These are phyloP conservation scores for Dipteronia sinensis DNA, from an alignment of 345 rosid species.

Conservation along the genomic window DNA sequence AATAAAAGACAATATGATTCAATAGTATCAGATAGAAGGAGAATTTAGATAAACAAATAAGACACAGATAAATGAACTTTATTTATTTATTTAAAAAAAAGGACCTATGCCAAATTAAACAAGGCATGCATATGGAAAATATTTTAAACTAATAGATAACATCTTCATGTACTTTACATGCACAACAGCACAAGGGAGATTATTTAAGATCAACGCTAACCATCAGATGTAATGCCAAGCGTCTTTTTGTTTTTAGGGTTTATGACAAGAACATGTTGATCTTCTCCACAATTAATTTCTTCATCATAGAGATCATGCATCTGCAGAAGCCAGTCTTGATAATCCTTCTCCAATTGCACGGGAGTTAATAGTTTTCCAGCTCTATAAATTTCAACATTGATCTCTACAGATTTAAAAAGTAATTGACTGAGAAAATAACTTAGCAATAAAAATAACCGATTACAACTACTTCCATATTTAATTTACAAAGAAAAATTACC, in stretches of 20 bases:
- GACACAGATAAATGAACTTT: too few relatives aligned
- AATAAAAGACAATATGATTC: conserved; percentile 18
- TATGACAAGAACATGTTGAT: conserved; percentile 48
- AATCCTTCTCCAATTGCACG: conserved; percentile 54
- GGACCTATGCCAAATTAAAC: conserved; percentile 3
- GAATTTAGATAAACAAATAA: background rate
- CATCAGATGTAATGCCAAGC: conserved; percentile 59
- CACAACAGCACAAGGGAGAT: background rate
- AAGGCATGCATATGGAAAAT: background rate
- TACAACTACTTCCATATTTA: background rate
- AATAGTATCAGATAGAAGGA: conserved; percentile 6
- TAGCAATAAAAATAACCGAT: background rate
- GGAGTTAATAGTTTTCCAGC: conserved; percentile 36
- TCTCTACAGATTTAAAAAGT: conserved; percentile 36
- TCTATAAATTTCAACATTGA: conserved; percentile 39
- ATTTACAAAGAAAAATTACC: conserved; percentile 32
- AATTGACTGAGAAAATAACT: background rate
- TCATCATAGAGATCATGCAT: conserved; percentile 69
- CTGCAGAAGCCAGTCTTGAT: conserved; percentile 62
- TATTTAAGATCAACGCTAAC: conserved; percentile 36
- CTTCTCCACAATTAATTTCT: conserved; percentile 60
- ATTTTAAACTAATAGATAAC: background rate
- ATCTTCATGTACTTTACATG: background rate
- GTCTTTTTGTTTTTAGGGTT: conserved; percentile 46
- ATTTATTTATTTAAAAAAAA: background rate